These are phyloP conservation scores for Capsaspora owczarzaki DNA, from an alignment of 78 protist species.

Conservation along the genomic window DNA sequence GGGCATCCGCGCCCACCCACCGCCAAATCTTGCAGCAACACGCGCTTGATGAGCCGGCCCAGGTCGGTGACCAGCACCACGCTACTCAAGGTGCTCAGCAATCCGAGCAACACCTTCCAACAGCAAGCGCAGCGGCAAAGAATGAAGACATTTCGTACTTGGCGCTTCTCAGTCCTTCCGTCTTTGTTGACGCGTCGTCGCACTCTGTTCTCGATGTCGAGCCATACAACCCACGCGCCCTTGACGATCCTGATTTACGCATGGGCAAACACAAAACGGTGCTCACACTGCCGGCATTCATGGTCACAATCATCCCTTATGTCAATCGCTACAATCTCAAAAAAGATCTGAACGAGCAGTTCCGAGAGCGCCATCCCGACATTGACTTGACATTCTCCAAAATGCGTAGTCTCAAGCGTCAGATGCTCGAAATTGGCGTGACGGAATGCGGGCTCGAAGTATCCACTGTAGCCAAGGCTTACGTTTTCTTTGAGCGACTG, in stretches of 20 bases:
- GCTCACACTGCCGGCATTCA: slow-evolving; percentile 3
- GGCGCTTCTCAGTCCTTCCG: too few species aligned
- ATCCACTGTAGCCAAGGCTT: neutral
- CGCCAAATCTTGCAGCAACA: too few species aligned
- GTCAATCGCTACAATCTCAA: slow-evolving; percentile 7
- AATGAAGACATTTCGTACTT: too few species aligned
- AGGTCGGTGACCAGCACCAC: too few species aligned
- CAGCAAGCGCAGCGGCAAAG: too few species aligned
- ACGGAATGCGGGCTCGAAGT: neutral
- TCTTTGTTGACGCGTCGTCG: too few species aligned
- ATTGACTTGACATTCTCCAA: neutral
- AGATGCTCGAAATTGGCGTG: neutral
- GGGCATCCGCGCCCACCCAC: too few species aligned
- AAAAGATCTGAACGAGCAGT: slow-evolving; percentile 18
- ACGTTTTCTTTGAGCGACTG: neutral
- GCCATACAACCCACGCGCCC: neutral
- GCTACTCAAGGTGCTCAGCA: too few species aligned
- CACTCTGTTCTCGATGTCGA: too few species aligned
- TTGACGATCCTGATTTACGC: slow-evolving; percentile 18
- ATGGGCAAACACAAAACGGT: slow-evolving; percentile 21
- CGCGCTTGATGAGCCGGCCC: too few species aligned
- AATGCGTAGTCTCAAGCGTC: neutral
- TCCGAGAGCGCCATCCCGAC: slow-evolving; percentile 8
- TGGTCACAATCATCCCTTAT: neutral
- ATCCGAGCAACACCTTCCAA: too few species aligned